These are phyloP conservation scores for Aureoboletus auriporus DNA, from an alignment of 768 basidiomycete genomes.

Conservation along the genomic window DNA sequence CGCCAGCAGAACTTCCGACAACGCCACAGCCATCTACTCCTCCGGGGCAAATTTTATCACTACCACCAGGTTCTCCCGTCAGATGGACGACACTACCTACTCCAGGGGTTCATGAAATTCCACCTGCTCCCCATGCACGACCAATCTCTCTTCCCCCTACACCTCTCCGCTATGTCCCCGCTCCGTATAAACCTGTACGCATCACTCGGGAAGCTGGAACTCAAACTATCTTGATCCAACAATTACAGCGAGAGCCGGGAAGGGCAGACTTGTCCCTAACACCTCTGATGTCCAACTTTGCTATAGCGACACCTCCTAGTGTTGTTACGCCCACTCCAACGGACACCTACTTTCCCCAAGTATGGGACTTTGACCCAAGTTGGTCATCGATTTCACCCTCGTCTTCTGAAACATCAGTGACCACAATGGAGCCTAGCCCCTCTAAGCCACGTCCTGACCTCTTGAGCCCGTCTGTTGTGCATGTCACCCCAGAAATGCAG, in stretches of 20 bases:
- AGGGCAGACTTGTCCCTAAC: conserved; percentile 56
- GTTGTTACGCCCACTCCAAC: conserved; percentile 53
- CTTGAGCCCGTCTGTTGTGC: conserved; percentile 56
- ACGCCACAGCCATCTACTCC: conserved; percentile 36
- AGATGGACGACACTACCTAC: conserved; percentile 56
- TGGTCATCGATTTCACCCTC: conserved; percentile 35
- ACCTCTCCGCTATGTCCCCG: conserved; percentile 20
- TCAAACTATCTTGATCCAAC: conserved; percentile 20
- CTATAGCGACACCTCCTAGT: conserved; percentile 74
- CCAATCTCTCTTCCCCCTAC: conserved; percentile 46
- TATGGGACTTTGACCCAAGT: conserved; percentile 67
- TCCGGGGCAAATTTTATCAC: conserved; percentile 24
- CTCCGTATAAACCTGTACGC: conserved; percentile 14
- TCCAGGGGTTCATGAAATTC: conserved; percentile 57
- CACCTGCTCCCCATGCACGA: conserved; percentile 54
- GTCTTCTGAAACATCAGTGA: conserved; percentile 23
- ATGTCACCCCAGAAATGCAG: conserved; percentile 63
- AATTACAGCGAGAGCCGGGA: conserved; percentile 10
- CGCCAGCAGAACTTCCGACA: conserved; percentile 5
- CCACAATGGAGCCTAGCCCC: conserved; percentile 16
- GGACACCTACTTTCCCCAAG: conserved; percentile 77
- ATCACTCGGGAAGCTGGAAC: conserved; percentile 17
- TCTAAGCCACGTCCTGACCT: conserved; percentile 31
- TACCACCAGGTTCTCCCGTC: conserved; percentile 31
- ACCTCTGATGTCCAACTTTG: conserved; percentile 76